A percentile compares a stretch with the other conserved stretches of the same genome.
These are phyloP conservation scores for Coniochaeta hoffmannii DNA, from an alignment of 2,329 filamentous ascomycete species.

Conservation along the genomic window DNA sequence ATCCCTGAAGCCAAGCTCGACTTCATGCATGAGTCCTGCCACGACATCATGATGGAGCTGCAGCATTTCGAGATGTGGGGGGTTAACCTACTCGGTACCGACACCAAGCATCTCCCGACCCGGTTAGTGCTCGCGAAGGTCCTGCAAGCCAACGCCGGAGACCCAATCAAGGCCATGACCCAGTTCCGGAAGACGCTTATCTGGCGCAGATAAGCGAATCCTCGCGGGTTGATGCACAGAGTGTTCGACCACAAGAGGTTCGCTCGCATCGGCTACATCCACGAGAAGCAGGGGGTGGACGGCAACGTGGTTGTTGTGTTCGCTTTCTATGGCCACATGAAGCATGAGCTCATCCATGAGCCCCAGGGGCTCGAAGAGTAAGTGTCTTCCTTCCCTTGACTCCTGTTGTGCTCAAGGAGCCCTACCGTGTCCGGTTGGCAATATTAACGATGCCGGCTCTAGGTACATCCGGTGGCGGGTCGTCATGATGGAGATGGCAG, in stretches of 20 bases:
- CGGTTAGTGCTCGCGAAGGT: conserved; percentile 1
- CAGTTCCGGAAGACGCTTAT: neutral
- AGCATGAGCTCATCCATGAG: neutral
- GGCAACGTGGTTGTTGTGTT: neutral
- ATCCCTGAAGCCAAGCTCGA: neutral
- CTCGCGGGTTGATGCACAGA: neutral
- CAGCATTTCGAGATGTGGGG: conserved; percentile 1
- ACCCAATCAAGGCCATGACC: neutral
- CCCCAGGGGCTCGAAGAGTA: neutral
- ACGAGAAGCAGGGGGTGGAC: neutral
- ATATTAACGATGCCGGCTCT: neutral
- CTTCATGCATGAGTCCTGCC: neutral
- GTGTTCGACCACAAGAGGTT: neutral
- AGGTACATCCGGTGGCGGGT: neutral
- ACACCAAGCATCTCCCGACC: neutral
- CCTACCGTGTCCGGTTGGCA: too few relatives aligned
- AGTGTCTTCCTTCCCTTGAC: neutral
- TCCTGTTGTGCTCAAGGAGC: too few relatives aligned
- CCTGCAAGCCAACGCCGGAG: neutral
- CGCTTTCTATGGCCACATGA: neutral
- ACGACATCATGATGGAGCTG: neutral
- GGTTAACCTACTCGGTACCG: neutral
- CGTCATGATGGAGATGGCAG: neutral
- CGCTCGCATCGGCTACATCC: neutral
- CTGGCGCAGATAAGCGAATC: neutral